Conservation (phyloP, 2,329 filamentous ascomycete genomes). For the Diaporthe helianthi region DNA sequence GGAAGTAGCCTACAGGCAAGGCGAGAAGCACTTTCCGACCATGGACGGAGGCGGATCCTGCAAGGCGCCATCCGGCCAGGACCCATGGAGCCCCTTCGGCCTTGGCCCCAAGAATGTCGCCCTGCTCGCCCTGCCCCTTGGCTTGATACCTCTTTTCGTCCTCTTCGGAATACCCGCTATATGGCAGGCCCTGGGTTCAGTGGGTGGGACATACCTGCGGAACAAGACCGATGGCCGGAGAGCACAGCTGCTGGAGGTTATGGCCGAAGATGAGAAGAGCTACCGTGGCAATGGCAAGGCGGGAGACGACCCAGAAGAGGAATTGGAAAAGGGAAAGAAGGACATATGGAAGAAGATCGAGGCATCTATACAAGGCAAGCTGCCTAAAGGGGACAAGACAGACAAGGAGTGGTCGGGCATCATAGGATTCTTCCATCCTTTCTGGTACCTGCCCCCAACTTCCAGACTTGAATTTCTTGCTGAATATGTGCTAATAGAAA, state of each 20-base stretch:
- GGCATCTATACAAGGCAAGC: constrained; percentile 46
- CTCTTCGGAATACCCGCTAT: constrained; percentile 47
- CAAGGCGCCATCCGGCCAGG: constrained; percentile 40
- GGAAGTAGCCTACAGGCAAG: neutral
- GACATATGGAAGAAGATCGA: constrained; percentile 77
- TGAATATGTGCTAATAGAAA: constrained; percentile 31
- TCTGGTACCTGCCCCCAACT: constrained; percentile 71
- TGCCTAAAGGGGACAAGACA: constrained; percentile 49
- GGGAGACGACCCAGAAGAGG: constrained; percentile 41
- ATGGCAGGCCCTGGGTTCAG: constrained; percentile 48
- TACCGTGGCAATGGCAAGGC: constrained; percentile 44
- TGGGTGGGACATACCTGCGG: constrained; percentile 66
- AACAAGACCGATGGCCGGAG: constrained; percentile 70
- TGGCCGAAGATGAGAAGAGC: constrained; percentile 51
- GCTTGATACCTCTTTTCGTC: constrained; percentile 43
- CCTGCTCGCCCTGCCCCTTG: constrained; percentile 40
- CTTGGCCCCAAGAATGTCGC: constrained; percentile 40
- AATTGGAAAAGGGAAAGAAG: constrained; percentile 49
- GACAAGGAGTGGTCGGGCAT: constrained; percentile 79
- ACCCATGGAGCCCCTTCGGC: constrained; percentile 41
- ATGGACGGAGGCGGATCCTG: constrained; percentile 38
- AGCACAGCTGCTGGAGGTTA: constrained; percentile 61
- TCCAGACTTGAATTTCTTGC: too few species aligned
- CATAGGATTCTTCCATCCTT: constrained; percentile 96
- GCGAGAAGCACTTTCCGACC: constrained; percentile 38